phyloP scores from a whole-genome alignment of 305 asterid species.

The Rubia balearica region DNA sequence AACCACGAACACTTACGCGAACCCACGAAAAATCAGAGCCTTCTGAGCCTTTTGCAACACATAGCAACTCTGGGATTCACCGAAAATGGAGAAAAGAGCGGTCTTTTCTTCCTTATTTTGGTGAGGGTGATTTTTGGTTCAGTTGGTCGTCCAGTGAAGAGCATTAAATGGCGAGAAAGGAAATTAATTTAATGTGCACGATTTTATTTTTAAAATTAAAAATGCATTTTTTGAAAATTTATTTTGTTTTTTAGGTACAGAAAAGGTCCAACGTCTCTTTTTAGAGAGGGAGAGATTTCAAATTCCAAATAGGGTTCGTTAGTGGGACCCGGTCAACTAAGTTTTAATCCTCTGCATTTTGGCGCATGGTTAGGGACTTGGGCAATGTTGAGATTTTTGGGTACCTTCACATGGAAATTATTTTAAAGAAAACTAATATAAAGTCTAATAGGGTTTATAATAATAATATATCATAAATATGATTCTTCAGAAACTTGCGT shows the following conservation, averaged over 20 bases:
- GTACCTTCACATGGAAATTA: neutral
- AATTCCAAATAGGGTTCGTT: conserved; percentile 14
- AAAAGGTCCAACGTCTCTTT: conserved; percentile 36
- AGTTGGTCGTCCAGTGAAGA: conserved; percentile 36
- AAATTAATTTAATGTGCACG: conserved; percentile 25
- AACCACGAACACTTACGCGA: conserved; percentile 17
- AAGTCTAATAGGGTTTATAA: no score
- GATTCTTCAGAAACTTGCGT: no score
- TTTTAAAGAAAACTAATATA: no score
- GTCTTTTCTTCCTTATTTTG: neutral
- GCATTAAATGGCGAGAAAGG: conserved; percentile 48
- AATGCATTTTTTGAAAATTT: neutral
- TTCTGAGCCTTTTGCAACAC: conserved; percentile 9
- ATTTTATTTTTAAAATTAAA: neutral
- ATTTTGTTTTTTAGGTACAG: conserved; percentile 4
- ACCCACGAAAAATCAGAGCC: conserved; percentile 9
- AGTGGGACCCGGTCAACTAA: neutral
- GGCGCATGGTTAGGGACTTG: neutral
- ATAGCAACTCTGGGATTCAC: conserved; percentile 12
- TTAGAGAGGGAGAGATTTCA: conserved; percentile 33
- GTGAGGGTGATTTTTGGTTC: conserved; percentile 18
- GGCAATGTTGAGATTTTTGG: neutral
- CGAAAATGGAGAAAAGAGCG: neutral
- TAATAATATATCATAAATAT: no score
- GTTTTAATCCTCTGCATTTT: neutral